These are phyloP conservation scores for Lepidium africanum DNA, from an alignment of 345 rosid species.

Conservation along the genomic window DNA sequence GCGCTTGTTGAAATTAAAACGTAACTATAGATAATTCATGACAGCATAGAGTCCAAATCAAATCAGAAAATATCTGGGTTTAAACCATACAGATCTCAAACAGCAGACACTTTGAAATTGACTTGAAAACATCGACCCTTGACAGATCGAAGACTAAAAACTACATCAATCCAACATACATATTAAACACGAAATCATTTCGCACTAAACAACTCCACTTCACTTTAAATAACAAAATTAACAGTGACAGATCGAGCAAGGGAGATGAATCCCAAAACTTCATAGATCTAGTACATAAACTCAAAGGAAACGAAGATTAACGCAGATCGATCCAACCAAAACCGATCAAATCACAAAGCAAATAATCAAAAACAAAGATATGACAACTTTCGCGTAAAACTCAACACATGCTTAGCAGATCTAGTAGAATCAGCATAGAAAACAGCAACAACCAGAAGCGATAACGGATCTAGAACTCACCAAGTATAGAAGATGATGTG, in stretches of 20 bases:
- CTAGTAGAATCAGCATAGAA: not conserved
- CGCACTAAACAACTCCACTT: not conserved
- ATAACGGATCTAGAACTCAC: slow-evolving; percentile 20
- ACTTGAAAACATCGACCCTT: not conserved
- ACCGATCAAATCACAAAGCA: not conserved
- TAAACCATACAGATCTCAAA: slow-evolving; percentile 1
- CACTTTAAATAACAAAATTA: not conserved
- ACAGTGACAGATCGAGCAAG: not conserved
- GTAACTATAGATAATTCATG: not conserved
- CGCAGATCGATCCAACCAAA: slow-evolving; percentile 7
- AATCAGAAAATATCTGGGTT: not conserved
- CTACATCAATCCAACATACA: not conserved
- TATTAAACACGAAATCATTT: not conserved
- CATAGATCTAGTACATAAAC: slow-evolving; percentile 13
- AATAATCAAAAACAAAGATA: not conserved
- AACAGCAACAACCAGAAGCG: not conserved
- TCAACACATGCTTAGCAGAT: slow-evolving; percentile 16
- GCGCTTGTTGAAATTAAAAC: not conserved
- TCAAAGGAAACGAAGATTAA: not conserved
- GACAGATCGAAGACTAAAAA: slow-evolving; percentile 15
- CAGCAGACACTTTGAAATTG: not conserved
- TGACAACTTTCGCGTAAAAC: not conserved
- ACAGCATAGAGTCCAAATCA: not conserved
- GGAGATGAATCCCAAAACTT: not conserved
- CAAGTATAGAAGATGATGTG: slow-evolving; percentile 2